Percentiles rank a stretch among this genome's conserved stretches.
These are phyloP conservation scores for Aspergillus arachidicola DNA, from an alignment of 2,329 filamentous ascomycete species.

Conservation along the genomic window DNA sequence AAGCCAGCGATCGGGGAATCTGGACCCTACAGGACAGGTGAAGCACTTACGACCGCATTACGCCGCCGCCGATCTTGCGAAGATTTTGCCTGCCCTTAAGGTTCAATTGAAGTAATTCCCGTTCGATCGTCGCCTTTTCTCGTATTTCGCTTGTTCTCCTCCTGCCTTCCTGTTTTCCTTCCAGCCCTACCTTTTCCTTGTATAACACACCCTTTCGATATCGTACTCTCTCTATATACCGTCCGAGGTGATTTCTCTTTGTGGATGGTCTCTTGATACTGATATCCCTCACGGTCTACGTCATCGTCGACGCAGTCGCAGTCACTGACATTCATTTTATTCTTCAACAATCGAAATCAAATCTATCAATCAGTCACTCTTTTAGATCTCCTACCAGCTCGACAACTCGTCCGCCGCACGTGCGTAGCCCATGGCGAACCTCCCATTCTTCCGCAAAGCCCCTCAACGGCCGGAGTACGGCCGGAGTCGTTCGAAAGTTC, in stretches of 20 bases:
- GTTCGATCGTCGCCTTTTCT: neutral
- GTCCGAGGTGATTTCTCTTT: neutral
- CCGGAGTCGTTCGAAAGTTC: conserved; percentile 36
- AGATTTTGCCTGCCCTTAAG: neutral
- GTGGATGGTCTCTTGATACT: neutral
- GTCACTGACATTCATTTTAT: neutral
- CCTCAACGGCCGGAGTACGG: conserved; percentile 30
- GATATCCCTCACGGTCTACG: neutral
- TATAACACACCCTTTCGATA: neutral
- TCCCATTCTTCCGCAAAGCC: conserved; percentile 30
- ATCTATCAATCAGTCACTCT: neutral
- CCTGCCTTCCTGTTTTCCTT: neutral
- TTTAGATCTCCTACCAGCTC: too few species aligned
- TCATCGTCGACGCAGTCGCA: neutral
- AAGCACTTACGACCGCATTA: conserved; percentile 2
- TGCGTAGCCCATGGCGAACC: conserved; percentile 25
- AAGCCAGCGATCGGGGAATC: neutral
- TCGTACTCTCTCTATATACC: too few species aligned
- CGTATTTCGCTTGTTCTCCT: neutral
- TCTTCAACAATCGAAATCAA: neutral
- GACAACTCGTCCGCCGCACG: neutral
- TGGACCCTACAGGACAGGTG: neutral
- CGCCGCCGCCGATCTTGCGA: conserved; percentile 1
- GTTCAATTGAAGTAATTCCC: neutral
- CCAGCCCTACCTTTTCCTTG: neutral